phyloP scores from a whole-genome alignment of 2,329 filamentous ascomycete species.

The Calonectria henricotiae region DNA sequence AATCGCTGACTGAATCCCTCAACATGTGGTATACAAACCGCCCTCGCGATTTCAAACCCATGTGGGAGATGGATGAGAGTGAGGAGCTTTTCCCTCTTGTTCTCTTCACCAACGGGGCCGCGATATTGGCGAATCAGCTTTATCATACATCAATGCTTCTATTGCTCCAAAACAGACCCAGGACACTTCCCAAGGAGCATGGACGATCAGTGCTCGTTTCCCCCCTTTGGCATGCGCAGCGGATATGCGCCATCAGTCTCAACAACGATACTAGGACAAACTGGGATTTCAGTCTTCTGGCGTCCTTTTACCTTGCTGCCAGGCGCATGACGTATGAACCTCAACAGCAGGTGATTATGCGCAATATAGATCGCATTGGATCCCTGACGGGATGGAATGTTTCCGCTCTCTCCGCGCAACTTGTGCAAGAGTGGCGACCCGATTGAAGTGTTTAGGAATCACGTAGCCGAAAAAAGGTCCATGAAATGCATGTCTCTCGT shows the following conservation, averaged over 20 bases:
- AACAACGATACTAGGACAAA: constrained; percentile 63
- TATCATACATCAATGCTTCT: constrained; percentile 72
- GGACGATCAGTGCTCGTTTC: constrained; percentile 58
- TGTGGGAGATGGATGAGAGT: constrained; percentile 55
- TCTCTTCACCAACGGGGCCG: constrained; percentile 60
- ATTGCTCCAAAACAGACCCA: constrained; percentile 68
- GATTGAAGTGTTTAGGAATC: constrained; percentile 35
- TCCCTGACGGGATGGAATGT: constrained; percentile 63
- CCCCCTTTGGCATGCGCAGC: constrained; percentile 66
- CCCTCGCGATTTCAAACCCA: constrained; percentile 55
- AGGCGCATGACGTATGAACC: constrained; percentile 66
- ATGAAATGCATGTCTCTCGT: constrained; percentile 17
- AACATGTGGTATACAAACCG: constrained; percentile 56
- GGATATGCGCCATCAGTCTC: constrained; percentile 67
- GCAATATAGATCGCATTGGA: constrained; percentile 59
- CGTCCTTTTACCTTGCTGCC: constrained; percentile 64
- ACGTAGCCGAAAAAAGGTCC: constrained; percentile 14
- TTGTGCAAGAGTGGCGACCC: constrained; percentile 53
- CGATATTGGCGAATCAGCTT: constrained; percentile 69
- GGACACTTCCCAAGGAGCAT: constrained; percentile 57
- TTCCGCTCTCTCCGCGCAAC: constrained; percentile 47
- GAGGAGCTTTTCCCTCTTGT: constrained; percentile 56
- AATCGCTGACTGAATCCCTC: constrained; percentile 53
- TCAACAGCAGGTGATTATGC: constrained; percentile 63
- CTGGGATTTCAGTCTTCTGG: constrained; percentile 67